These are phyloP conservation scores for Berkeleyomyces basicola DNA, from an alignment of 2,329 filamentous ascomycete genomes.

Conservation along the genomic window DNA sequence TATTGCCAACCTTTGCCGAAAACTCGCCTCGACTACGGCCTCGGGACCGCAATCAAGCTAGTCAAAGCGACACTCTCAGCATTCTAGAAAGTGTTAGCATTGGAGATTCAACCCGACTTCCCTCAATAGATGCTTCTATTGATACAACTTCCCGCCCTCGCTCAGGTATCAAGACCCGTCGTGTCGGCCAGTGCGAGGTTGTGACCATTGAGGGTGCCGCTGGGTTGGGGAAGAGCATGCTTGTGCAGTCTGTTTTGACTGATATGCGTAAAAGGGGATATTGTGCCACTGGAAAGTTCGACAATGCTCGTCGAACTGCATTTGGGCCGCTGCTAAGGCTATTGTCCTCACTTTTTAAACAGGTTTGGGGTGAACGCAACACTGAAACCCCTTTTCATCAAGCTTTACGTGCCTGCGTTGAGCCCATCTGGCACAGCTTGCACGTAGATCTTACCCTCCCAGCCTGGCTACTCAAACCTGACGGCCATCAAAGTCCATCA, in stretches of 20 bases:
- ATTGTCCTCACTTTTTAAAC: conserved; percentile 49
- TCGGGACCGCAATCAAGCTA: conserved; percentile 37
- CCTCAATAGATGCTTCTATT: conserved; percentile 7
- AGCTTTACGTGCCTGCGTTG: conserved; percentile 42
- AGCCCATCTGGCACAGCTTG: conserved; percentile 47
- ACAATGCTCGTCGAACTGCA: conserved; percentile 41
- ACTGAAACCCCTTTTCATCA: conserved; percentile 49
- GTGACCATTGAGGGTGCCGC: conserved; percentile 43
- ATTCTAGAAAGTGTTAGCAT: conserved; percentile 26
- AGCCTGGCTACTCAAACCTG: conserved; percentile 48
- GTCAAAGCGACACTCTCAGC: conserved; percentile 32
- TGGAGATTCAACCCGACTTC: conserved; percentile 16
- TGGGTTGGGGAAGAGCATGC: conserved; percentile 48
- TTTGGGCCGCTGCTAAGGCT: conserved; percentile 48
- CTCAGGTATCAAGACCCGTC: conserved; percentile 40
- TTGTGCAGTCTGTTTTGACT: conserved; percentile 45
- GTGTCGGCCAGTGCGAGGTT: conserved; percentile 47
- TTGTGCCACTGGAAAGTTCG: conserved; percentile 50
- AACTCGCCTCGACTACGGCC: conserved; percentile 22
- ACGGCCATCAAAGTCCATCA: conserved; percentile 16
- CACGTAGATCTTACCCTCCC: conserved; percentile 45
- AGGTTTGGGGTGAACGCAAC: conserved; percentile 50
- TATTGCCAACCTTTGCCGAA: conserved; percentile 5
- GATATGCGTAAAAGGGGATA: conserved; percentile 46
- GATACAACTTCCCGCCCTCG: conserved; percentile 31